These are phyloP conservation scores for Thymus quinquecostatus DNA, from an alignment of 257 asterid genomes.

Conservation along the genomic window DNA sequence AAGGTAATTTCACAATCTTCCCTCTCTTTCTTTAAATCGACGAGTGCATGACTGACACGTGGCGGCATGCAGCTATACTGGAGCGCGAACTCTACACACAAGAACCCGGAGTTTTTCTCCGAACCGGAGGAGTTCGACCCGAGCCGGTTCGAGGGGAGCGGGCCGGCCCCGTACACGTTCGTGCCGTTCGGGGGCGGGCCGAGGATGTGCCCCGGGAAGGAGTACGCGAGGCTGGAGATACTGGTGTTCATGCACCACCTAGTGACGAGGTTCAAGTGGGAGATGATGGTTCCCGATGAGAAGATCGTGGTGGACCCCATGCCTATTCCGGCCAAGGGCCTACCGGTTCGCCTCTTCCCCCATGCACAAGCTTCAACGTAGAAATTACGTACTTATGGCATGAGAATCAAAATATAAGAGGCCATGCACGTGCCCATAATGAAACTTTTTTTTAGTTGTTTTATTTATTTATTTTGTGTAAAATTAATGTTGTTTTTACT, in stretches of 20 bases:
- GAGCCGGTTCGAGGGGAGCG: constrained; percentile 40
- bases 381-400: too few relatives aligned
- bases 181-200: constrained; percentile 55
- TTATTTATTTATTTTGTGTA: too few relatives aligned
- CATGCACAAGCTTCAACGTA: background rate
- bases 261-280: constrained; percentile 41
- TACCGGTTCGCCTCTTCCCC: constrained; percentile 37
- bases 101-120: constrained; percentile 31
- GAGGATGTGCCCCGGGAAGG: constrained; percentile 52
- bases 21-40: too few relatives aligned
- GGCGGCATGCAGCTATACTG: constrained; percentile 39
- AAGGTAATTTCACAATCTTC: constrained; percentile 32
- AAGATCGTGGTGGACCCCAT: constrained; percentile 47
- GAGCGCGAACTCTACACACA: constrained; percentile 52
- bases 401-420: too few relatives aligned
- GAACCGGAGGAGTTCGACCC: constrained; percentile 46
- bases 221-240: constrained; percentile 46
- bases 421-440: too few relatives aligned
- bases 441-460: too few relatives aligned
- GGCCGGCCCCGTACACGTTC: constrained; percentile 46
- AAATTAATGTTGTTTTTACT: too few relatives aligned
- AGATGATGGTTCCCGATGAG: constrained; percentile 41
- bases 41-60: too few relatives aligned
- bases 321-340: constrained; percentile 51
- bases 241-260: constrained; percentile 49